Conservation (phyloP, 106 monocot genomes). For the Amphibolis antarctica region DNA sequence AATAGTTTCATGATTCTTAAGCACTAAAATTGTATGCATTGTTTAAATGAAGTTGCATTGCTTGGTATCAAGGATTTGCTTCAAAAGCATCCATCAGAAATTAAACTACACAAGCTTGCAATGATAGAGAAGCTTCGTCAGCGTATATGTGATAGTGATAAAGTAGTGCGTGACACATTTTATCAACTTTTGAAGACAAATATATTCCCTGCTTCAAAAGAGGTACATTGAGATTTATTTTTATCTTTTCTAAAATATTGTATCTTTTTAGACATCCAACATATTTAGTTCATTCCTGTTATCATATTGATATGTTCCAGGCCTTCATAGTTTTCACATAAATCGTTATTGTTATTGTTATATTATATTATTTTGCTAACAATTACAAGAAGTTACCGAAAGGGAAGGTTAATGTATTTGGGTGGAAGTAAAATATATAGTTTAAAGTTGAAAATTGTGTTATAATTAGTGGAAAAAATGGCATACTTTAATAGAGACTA, state of each 20-base stretch:
- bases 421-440: no score
- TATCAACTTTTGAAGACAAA: constrained; percentile 57
- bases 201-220: constrained; percentile 51
- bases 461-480: no score
- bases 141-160: constrained; percentile 72
- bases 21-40: neutral
- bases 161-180: constrained; percentile 55
- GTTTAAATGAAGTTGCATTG: constrained; percentile 56
- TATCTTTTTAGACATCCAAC: neutral
- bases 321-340: no score
- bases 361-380: no score
- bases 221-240: constrained; percentile 31
- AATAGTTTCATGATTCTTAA: neutral
- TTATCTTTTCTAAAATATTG: neutral
- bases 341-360: no score
- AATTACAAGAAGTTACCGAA: no score
- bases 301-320: neutral
- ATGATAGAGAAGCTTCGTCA: constrained; percentile 79
- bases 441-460: no score
- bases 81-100: constrained; percentile 62
- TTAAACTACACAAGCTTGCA: constrained; percentile 55
- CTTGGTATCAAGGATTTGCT: constrained; percentile 69
- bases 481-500: no score
- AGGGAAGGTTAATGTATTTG: no score
- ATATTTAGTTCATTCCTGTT: no score